These are phyloP conservation scores for Saturnispora ahearnii DNA, from an alignment of 805 yeast genomes.

Conservation along the genomic window DNA sequence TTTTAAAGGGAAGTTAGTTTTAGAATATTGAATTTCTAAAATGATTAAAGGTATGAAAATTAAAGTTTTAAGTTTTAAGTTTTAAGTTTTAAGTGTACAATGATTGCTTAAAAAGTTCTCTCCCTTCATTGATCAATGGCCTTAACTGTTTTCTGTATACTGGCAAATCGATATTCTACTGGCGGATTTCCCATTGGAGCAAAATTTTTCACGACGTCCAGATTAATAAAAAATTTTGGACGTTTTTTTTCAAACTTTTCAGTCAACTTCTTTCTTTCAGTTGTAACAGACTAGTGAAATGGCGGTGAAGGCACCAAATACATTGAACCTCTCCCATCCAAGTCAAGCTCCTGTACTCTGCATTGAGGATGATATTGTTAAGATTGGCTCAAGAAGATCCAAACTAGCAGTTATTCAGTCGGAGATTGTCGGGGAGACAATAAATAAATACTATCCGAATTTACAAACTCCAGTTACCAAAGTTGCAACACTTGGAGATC, in stretches of 20 bases:
- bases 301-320: constrained; percentile 9
- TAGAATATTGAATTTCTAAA: no score
- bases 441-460: constrained; percentile 51
- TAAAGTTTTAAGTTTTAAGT: no score
- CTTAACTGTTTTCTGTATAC: background rate
- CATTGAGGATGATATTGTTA: constrained; percentile 15
- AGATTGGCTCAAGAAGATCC: constrained; percentile 86
- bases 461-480: constrained; percentile 70
- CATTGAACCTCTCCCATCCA: constrained; percentile 8
- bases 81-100: no score
- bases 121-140: background rate
- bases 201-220: background rate
- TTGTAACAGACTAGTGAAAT: background rate
- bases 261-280: background rate
- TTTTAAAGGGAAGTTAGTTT: no score
- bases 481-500: constrained; percentile 82
- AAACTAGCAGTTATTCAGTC: constrained; percentile 82
- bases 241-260: background rate
- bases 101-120: no score
- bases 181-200: background rate
- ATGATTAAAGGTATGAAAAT: no score
- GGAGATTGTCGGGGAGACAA: constrained; percentile 55
- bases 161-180: background rate
- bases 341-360: constrained; percentile 6
- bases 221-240: background rate